phyloP scores from a whole-genome alignment of 164 flowering plant species.

The Taxillus chinensis region DNA sequence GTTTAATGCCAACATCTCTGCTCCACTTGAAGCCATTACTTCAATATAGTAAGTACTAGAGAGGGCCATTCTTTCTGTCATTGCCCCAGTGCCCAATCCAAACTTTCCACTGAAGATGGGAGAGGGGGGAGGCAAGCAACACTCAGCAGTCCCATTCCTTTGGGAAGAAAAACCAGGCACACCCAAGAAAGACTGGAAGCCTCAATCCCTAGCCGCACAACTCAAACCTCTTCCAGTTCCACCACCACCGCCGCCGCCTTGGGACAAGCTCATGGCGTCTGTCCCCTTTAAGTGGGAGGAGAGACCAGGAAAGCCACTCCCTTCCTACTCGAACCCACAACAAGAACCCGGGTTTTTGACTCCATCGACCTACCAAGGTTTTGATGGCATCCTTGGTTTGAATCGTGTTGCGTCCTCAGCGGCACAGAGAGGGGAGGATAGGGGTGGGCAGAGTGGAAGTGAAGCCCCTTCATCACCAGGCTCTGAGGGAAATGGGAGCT shows the following conservation, averaged over 20 bases:
- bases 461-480: slow-evolving; percentile 25
- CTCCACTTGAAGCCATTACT: background rate
- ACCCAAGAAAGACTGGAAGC: slow-evolving; percentile 65
- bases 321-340: slow-evolving; percentile 13
- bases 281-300: slow-evolving; percentile 84
- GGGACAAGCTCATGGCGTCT: slow-evolving; percentile 47
- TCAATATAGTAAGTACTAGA: no score
- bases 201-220: slow-evolving; percentile 10
- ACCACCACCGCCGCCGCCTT: slow-evolving; percentile 10
- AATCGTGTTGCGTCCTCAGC: slow-evolving; percentile 21
- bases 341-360: slow-evolving; percentile 10
- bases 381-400: slow-evolving; percentile 21
- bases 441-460: no score
- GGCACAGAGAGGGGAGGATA: no score
- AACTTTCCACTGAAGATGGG: slow-evolving; percentile 22
- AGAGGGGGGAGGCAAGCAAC: slow-evolving; percentile 27
- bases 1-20: background rate
- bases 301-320: slow-evolving; percentile 58
- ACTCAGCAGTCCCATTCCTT: slow-evolving; percentile 62
- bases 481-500: slow-evolving; percentile 37
- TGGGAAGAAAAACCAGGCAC: slow-evolving; percentile 85
- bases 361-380: slow-evolving; percentile 5
- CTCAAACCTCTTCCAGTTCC: background rate
- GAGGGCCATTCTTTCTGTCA: background rate
- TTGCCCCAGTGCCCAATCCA: background rate